Conservation (phyloP, 129 eudicot genomes). For the Sambucus nigra region DNA sequence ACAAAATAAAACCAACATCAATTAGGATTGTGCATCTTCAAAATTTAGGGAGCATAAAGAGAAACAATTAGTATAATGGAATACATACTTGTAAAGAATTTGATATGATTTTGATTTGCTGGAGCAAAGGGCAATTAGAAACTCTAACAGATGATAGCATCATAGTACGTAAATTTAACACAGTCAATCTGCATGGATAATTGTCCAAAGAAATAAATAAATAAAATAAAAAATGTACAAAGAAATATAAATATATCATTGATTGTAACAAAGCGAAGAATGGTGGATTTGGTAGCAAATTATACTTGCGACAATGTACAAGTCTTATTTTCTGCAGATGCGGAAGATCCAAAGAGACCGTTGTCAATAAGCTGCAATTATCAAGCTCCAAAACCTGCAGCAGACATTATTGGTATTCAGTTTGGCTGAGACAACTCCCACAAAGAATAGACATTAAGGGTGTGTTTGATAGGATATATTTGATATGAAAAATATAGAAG, state of each 20-base stretch:
- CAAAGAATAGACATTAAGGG: neutral
- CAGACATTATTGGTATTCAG: neutral
- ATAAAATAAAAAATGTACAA: neutral
- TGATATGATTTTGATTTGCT: conserved; percentile 72
- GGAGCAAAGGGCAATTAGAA: conserved; percentile 80
- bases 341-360: conserved; percentile 78
- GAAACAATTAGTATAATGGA: neutral
- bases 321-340: conserved; percentile 74
- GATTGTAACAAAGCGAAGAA: too few relatives aligned
- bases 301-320: conserved; percentile 93
- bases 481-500: too few relatives aligned
- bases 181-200: conserved; percentile 52
- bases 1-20: conserved; percentile 7
- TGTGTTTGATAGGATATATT: too few relatives aligned
- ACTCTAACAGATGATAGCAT: conserved; percentile 67
- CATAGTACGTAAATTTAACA: conserved; percentile 52
- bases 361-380: conserved; percentile 74
- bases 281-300: conserved; percentile 2
- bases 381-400: conserved; percentile 91
- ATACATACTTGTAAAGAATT: conserved; percentile 60
- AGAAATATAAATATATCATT: too few relatives aligned
- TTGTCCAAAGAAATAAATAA: conserved; percentile 2
- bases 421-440: neutral
- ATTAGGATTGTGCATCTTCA: neutral
- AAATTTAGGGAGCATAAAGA: neutral